Conservation (phyloP, 331 rosid species). For the Cydonia oblonga region DNA sequence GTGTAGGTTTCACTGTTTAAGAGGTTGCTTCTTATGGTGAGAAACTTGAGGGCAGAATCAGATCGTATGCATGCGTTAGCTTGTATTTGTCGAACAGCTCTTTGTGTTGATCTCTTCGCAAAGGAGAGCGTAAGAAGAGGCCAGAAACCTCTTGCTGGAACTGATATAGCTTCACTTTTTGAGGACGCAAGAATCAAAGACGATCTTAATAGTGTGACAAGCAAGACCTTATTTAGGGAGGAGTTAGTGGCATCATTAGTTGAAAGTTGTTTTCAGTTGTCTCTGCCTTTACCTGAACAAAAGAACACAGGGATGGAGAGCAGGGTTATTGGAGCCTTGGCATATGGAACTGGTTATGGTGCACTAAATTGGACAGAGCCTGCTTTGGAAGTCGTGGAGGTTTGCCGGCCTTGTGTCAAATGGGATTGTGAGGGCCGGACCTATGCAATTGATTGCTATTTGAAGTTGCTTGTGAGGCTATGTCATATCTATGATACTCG, state of each 20-base stretch:
- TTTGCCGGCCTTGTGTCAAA: slow-evolving; percentile 93
- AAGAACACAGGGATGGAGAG: slow-evolving; percentile 86
- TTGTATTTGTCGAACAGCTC: slow-evolving; percentile 96
- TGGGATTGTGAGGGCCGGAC: slow-evolving; percentile 99
- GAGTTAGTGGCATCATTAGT: slow-evolving; percentile 96
- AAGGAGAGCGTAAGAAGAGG: slow-evolving; percentile 99
- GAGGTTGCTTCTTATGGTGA: slow-evolving; percentile 93
- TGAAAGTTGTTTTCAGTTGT: slow-evolving; percentile 97
- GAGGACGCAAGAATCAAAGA: slow-evolving; percentile 81
- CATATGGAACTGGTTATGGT: slow-evolving; percentile 99
- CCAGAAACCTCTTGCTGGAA: slow-evolving; percentile 97
- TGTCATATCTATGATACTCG: slow-evolving; percentile 88
- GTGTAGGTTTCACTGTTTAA: slow-evolving; percentile 80
- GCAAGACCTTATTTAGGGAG: slow-evolving; percentile 91
- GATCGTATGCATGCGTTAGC: slow-evolving; percentile 99
- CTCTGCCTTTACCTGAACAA: slow-evolving; percentile 96
- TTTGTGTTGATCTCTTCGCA: slow-evolving; percentile 93
- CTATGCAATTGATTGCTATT: slow-evolving; percentile 96
- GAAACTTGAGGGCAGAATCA: slow-evolving; percentile 94
- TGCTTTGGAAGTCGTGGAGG: slow-evolving; percentile 96
- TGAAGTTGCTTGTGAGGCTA: slow-evolving; percentile 89
- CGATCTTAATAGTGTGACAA: slow-evolving; percentile 72
- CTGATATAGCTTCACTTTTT: slow-evolving; percentile 95
- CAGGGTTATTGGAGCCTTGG: slow-evolving; percentile 99
- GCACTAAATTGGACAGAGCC: slow-evolving; percentile 99